A percentile compares a stretch with the other conserved stretches of the same genome.
These are phyloP conservation scores for Neurospora tetrasperma DNA, from an alignment of 495 filamentous ascomycete species.

Conservation along the genomic window DNA sequence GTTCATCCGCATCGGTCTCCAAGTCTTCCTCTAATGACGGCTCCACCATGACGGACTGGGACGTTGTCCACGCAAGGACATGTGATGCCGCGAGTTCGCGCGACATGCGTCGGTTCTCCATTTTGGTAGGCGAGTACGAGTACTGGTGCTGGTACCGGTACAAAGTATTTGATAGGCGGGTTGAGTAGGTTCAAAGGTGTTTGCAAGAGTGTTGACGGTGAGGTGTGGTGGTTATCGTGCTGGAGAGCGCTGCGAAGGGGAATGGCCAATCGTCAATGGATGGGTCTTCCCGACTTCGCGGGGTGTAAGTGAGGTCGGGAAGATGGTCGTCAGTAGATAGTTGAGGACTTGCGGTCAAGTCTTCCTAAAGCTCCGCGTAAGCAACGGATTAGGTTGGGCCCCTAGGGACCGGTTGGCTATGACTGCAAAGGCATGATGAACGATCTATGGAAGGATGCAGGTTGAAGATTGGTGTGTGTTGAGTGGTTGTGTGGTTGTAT, in stretches of 20 bases:
- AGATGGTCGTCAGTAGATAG: slow-evolving; percentile 1
- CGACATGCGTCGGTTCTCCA: slow-evolving; percentile 27
- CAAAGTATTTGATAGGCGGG: neutral
- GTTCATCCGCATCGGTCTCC: slow-evolving; percentile 23
- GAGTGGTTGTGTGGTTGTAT: slow-evolving; percentile 7
- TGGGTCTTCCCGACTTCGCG: neutral
- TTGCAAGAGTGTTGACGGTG: neutral
- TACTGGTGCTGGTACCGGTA: neutral
- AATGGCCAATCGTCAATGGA: neutral
- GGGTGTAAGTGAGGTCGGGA: slow-evolving; percentile 1
- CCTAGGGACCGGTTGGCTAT: slow-evolving; percentile 50
- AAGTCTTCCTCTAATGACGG: slow-evolving; percentile 32
- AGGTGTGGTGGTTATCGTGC: slow-evolving; percentile 1
- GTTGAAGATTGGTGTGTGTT: slow-evolving; percentile 6
- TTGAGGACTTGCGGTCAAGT: slow-evolving; percentile 10
- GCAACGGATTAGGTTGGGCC: slow-evolving; percentile 31
- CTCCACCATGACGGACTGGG: slow-evolving; percentile 33
- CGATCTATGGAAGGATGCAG: slow-evolving; percentile 5
- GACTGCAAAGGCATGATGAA: slow-evolving; percentile 36
- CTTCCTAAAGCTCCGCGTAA: slow-evolving; percentile 17
- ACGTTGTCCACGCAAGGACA: slow-evolving; percentile 30
- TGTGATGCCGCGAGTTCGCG: slow-evolving; percentile 31
- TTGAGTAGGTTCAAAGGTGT: neutral
- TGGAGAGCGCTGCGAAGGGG: neutral
- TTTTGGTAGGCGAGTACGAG: slow-evolving; percentile 11